Percentiles rank a stretch among this genome's conserved stretches.
Evolutionary conservation across 257 asterid genomes (phyloP).

Genomic region (Hygrophila difformis): DNA sequence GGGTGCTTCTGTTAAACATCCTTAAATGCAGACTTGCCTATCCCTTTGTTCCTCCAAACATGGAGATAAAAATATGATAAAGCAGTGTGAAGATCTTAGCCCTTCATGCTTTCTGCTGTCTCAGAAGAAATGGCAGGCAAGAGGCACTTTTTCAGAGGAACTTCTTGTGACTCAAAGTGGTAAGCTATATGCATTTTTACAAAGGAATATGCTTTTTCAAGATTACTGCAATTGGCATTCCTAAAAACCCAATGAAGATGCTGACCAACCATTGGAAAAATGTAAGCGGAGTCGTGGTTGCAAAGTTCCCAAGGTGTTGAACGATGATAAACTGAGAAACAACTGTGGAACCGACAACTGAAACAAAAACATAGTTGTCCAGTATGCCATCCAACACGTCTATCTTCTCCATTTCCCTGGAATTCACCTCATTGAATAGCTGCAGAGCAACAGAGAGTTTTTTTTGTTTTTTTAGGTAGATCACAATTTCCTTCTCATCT

Average conservation of each 20-base stretch:
- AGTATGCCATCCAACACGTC: slow-evolving; percentile 52
- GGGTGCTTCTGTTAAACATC: too few species aligned
- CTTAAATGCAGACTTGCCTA: too few species aligned
- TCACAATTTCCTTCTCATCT: too few species aligned
- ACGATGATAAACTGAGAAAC: slow-evolving; percentile 55
- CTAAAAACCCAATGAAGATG: slow-evolving; percentile 46
- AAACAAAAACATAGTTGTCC: slow-evolving; percentile 47
- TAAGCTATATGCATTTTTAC: background rate
- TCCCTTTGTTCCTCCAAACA: too few species aligned
- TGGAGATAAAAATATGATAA: too few species aligned
- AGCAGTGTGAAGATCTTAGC: too few species aligned
- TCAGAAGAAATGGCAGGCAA: background rate
- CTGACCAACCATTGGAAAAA: slow-evolving; percentile 46
- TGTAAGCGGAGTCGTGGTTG: slow-evolving; percentile 65
- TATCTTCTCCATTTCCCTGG: slow-evolving; percentile 63
- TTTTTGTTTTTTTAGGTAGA: background rate
- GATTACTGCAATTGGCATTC: slow-evolving; percentile 63
- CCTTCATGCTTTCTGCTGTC: too few species aligned
- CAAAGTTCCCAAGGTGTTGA: slow-evolving; percentile 53
- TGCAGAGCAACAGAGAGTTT: slow-evolving; percentile 16
- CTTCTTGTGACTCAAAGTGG: too few species aligned
- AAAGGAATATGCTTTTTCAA: slow-evolving; percentile 38
- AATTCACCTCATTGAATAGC: slow-evolving; percentile 75
- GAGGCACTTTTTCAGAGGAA: slow-evolving; percentile 23
- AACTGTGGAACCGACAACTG: slow-evolving; percentile 47